Evolutionary conservation across 768 basidiomycete genomes (phyloP), one percentile per base, ranked within the genome.

Genomic region (Tylopilus subfusipes): DNA sequence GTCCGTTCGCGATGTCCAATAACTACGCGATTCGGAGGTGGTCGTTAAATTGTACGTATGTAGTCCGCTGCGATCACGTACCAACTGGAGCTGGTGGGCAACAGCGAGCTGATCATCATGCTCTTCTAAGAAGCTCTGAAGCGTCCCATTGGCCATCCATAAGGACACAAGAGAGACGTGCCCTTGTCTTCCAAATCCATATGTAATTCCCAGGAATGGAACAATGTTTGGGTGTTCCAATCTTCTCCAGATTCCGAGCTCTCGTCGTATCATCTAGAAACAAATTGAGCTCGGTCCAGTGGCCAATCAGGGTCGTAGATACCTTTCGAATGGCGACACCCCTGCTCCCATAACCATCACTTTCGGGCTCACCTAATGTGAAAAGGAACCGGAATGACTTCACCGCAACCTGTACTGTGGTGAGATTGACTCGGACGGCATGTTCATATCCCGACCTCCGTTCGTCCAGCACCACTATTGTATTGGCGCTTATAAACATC

Each of bases 161-260:
- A n/a, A n/a, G n/a, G n/a, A n/a, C n/a, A n/a, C n/a, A n/a, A 33
- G 31, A 3, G 50, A 52, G 2, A 24, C 40, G 4, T 22, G 22
- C 38, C 21, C 40, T 29, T 25, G 61, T 18, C 56, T 58, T 8
- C 69, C 68, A 52, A 68, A 69, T 22, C 59, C 62, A 2, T 48
- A 44, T 1, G 53, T 54, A n/a, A 62, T 53, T 13, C 68, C 68
- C 18, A 39, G 25, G 8, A 49, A 49, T 11, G 31, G 46, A 2
- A 47, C 46, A 12, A 47, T 47, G 24, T 47, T 47, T 8, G n/a
- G n/a, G n/a, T n/a, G n/a, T n/a, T n/a, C n/a, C n/a, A n/a, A n/a
- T n/a, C n/a, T n/a, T n/a, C n/a, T n/a, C n/a, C 46, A 38, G 36
- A 49, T 49, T 7, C 27, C 36, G 12, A 39, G 48, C 34, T 56